These are phyloP conservation scores for Mucor irregularis DNA, from an alignment of 371 early-diverging fungal genomes.

Conservation along the genomic window DNA sequence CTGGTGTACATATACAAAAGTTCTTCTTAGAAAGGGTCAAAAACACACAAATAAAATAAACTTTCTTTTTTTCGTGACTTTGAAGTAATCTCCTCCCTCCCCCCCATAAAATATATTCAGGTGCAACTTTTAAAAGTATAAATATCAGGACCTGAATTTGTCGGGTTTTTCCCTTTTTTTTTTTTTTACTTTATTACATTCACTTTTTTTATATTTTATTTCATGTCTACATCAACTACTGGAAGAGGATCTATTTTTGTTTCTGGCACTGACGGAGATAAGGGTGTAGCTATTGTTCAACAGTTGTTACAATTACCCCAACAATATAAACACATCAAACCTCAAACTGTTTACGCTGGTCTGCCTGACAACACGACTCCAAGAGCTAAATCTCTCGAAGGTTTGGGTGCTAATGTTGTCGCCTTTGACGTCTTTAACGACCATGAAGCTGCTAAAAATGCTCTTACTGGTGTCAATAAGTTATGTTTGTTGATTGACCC, in stretches of 20 bases:
- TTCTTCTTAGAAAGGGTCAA: no score
- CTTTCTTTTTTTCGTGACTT: no score
- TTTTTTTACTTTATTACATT: background rate
- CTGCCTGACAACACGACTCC: conserved; percentile 41
- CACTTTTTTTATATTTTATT: background rate
- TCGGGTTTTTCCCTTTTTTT: conserved; percentile 2
- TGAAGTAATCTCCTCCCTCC: no score
- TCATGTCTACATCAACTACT: conserved; percentile 1
- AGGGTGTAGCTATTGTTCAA: conserved; percentile 46
- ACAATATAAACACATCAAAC: conserved; percentile 34
- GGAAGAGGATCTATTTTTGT: conserved; percentile 53
- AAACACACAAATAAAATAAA: no score
- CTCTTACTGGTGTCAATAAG: conserved; percentile 42
- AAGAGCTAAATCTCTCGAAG: conserved; percentile 30
- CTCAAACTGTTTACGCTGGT: conserved; percentile 44
- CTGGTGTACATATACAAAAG: no score
- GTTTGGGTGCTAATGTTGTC: conserved; percentile 37
- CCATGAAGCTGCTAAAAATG: conserved; percentile 32
- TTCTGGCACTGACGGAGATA: conserved; percentile 50
- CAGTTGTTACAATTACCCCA: conserved; percentile 40
- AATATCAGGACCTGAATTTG: background rate
- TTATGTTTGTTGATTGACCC: conserved; percentile 48
- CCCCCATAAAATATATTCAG: no score
- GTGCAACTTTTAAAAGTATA: no score
- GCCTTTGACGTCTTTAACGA: conserved; percentile 45